These are phyloP conservation scores for Lasiodiplodia sp. DNA, from an alignment of 2,329 filamentous ascomycete genomes.

Conservation along the genomic window DNA sequence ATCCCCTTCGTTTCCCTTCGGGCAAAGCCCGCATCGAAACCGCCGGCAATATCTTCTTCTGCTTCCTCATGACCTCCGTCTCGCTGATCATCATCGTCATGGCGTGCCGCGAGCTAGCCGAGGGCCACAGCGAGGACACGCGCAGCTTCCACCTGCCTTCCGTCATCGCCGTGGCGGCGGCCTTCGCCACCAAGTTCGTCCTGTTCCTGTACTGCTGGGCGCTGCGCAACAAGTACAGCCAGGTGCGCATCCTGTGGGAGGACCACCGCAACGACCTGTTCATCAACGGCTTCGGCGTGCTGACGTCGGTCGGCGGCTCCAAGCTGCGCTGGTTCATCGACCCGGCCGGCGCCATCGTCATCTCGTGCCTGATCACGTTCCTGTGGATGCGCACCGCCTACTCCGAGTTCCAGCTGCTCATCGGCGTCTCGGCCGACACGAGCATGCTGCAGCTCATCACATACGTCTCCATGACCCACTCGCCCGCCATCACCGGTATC, in stretches of 20 bases:
- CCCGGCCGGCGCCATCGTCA: constrained; percentile 84
- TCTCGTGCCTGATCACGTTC: constrained; percentile 78
- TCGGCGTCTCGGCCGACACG: constrained; percentile 86
- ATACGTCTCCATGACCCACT: constrained; percentile 89
- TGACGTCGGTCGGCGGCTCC: constrained; percentile 88
- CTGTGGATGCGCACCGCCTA: constrained; percentile 90
- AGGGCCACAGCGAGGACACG: constrained; percentile 54
- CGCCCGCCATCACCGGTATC: constrained; percentile 79
- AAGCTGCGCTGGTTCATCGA: constrained; percentile 96
- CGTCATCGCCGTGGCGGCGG: constrained; percentile 82
- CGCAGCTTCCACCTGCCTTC: constrained; percentile 81
- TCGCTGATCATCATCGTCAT: constrained; percentile 93
- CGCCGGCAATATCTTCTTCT: constrained; percentile 94
- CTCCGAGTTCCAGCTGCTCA: constrained; percentile 86
- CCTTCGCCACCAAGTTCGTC: constrained; percentile 82
- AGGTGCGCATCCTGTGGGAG: constrained; percentile 92
- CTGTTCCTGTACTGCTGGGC: constrained; percentile 94
- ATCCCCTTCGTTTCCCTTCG: constrained; percentile 84
- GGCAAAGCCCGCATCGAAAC: constrained; percentile 96
- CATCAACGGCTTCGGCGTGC: constrained; percentile 91
- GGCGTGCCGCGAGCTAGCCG: constrained; percentile 73
- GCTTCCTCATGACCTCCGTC: constrained; percentile 93
- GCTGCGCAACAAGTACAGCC: constrained; percentile 87
- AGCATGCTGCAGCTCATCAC: constrained; percentile 93
- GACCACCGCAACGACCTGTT: constrained; percentile 97